A percentile compares a stretch with the other conserved stretches of the same genome.
phyloP scores from a whole-genome alignment of 2,329 filamentous ascomycete species.

The Aspergillus pseudotamarii region DNA sequence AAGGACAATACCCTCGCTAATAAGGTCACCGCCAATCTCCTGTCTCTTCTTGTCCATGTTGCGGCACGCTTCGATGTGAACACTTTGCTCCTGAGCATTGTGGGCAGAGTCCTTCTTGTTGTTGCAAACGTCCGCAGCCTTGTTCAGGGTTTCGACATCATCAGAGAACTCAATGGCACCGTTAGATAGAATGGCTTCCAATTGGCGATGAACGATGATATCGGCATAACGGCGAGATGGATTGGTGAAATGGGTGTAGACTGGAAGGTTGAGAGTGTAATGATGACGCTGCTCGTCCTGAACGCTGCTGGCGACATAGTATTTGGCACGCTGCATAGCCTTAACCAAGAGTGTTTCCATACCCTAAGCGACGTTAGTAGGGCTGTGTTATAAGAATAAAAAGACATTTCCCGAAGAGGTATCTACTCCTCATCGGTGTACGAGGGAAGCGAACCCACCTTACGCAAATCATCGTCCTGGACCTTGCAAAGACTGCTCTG shows the following conservation, averaged over 20 bases:
- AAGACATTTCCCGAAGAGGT: neutral
- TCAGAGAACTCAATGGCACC: constrained; percentile 83
- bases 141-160: constrained; percentile 82
- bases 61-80: constrained; percentile 96
- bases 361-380: constrained; percentile 53
- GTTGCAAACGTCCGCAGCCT: constrained; percentile 94
- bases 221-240: constrained; percentile 94
- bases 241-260: constrained; percentile 97
- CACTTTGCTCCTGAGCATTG: constrained; percentile 96
- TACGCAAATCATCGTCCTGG: constrained; percentile 83
- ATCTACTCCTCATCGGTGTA: neutral
- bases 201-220: constrained; percentile 90
- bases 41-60: constrained; percentile 91
- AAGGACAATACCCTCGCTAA: constrained; percentile 92
- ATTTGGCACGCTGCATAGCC: constrained; percentile 94
- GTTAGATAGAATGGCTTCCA: constrained; percentile 82
- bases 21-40: constrained; percentile 84
- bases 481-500: constrained; percentile 96
- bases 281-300: constrained; percentile 78
- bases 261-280: constrained; percentile 86
- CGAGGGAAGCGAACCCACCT: constrained; percentile 50
- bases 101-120: constrained; percentile 99
- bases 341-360: constrained; percentile 97
- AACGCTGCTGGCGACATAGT: constrained; percentile 82
- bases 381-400: neutral